phyloP scores from a whole-genome alignment of 2,329 filamentous ascomycete genomes.

The Lachnellula arida region DNA sequence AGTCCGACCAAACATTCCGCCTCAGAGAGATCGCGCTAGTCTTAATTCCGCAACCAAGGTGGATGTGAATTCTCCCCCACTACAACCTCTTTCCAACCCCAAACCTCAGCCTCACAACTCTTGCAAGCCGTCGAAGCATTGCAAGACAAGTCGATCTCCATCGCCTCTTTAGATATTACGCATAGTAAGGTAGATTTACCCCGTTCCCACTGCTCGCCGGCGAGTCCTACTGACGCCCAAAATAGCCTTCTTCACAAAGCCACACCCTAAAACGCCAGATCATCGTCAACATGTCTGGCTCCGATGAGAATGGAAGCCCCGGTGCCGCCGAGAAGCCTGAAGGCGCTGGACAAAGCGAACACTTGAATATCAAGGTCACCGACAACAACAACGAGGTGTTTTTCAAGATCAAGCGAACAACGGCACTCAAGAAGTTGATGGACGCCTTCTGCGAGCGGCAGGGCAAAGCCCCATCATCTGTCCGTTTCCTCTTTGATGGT shows the following conservation, averaged over 20 bases:
- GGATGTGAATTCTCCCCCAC: conserved; percentile 1
- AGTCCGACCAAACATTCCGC: no score
- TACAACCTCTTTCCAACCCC: conserved; percentile 2
- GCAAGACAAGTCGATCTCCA: not conserved
- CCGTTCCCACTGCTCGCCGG: not conserved
- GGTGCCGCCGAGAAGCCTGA: conserved; percentile 33
- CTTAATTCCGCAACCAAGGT: no score
- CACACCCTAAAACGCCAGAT: not conserved
- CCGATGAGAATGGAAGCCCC: conserved; percentile 45
- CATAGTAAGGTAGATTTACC: conserved; percentile 4
- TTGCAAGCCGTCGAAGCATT: not conserved
- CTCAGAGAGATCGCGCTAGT: no score
- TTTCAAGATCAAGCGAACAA: conserved; percentile 99
- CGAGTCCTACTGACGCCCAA: conserved; percentile 4
- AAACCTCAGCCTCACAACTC: not conserved
- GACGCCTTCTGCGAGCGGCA: conserved; percentile 95
- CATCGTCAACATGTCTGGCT: conserved; percentile 27
- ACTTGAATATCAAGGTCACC: conserved; percentile 98
- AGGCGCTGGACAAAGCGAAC: conserved; percentile 52
- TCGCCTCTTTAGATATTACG: not conserved
- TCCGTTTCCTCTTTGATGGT: conserved; percentile 96
- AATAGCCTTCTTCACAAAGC: conserved; percentile 18
- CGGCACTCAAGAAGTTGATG: conserved; percentile 96
- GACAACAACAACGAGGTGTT: conserved; percentile 99
- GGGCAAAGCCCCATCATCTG: conserved; percentile 77